A percentile compares a stretch with the other conserved stretches of the same genome.
These are phyloP conservation scores for Tolypocladium album DNA, from an alignment of 2,329 filamentous ascomycete species.

Conservation along the genomic window DNA sequence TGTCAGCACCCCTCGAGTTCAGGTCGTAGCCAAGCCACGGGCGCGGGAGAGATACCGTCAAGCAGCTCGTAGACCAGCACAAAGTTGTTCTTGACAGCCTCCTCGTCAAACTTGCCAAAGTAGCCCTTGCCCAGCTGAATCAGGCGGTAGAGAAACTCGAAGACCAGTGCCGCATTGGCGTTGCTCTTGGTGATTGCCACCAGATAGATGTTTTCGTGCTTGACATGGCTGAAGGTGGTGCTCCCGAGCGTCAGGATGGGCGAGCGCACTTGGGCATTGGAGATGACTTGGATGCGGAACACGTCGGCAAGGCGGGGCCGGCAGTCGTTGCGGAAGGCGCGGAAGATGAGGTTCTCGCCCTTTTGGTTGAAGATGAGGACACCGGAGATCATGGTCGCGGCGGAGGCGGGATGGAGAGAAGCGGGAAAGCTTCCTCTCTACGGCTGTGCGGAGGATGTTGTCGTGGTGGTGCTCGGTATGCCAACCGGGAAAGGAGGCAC, in stretches of 20 bases:
- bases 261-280: conserved; percentile 92
- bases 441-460: not conserved
- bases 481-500: not conserved
- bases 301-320: conserved; percentile 95
- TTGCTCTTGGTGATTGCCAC: conserved; percentile 98
- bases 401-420: not conserved
- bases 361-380: conserved; percentile 99
- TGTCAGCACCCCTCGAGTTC: not conserved
- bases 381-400: conserved; percentile 75
- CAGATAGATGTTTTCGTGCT: conserved; percentile 97
- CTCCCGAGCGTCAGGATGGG: conserved; percentile 94
- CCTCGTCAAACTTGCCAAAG: conserved; percentile 98
- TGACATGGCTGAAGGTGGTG: conserved; percentile 98
- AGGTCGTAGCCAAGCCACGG: too few species aligned
- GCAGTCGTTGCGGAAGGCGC: conserved; percentile 97
- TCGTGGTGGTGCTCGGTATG: not conserved
- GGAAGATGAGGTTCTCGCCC: conserved; percentile 98
- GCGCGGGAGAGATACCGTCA: conserved; percentile 52
- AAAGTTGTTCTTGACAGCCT: conserved; percentile 99
- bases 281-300: conserved; percentile 99
- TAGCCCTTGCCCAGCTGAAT: conserved; percentile 87
- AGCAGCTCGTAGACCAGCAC: conserved; percentile 95
- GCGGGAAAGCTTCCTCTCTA: not conserved
- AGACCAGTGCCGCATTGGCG: conserved; percentile 94
- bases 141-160: conserved; percentile 93